Base-by-base conservation (phyloP, 2,329 filamentous ascomycete genomes). In the Bipolaris cookei region DNA sequence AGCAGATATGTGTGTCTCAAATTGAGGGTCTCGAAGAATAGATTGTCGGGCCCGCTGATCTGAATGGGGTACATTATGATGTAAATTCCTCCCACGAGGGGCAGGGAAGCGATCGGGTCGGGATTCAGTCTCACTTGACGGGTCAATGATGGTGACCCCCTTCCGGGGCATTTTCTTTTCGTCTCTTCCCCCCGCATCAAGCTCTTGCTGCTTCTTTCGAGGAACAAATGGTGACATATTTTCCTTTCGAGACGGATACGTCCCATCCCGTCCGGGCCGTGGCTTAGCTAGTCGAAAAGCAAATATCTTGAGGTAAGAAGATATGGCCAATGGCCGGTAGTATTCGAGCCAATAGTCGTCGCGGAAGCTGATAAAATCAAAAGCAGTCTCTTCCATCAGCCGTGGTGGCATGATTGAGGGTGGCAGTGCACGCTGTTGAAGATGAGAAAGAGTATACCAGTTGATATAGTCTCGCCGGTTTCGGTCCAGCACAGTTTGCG, bases 271-370 rank as follows among this genome's bases (percentile, higher is more conserved):
- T 37, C 94, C 89, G 72, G 94, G 93, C 59, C 90, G 90, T 61
- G 93, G 86, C 3, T 67, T 69, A 71, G 94, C 96, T 84, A 98
- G 91, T 72, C 91, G 92, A 77, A 90, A 97, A 0, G 92, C 87
- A 72, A 97, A 97, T 74, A 97, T 90, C 73, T 97, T 99, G 13
- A 88, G 85, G 64, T 98, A 92, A 0, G 92, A 95, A 0, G 95
- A 97, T 1, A 98, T 79, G 0, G 90, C 91, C 6, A 91, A 84
- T 0, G 95, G 95, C 13, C 93, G 88, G 73, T 99, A 99, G 75
- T 97, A 98, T 74, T 99, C 95, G 6, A 95, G 82, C 95, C 95
- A 99, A 76, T 97, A 99, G 75, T 98, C 92, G 71, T 98, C 94
- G 58, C 91, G 92, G 58, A 84, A 86, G 3, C 82, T 79, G 3